A percentile compares a stretch with the other conserved stretches of the same genome.
Conservation (phyloP, 441 rosid genomes). For the Populus hybrid region DNA sequence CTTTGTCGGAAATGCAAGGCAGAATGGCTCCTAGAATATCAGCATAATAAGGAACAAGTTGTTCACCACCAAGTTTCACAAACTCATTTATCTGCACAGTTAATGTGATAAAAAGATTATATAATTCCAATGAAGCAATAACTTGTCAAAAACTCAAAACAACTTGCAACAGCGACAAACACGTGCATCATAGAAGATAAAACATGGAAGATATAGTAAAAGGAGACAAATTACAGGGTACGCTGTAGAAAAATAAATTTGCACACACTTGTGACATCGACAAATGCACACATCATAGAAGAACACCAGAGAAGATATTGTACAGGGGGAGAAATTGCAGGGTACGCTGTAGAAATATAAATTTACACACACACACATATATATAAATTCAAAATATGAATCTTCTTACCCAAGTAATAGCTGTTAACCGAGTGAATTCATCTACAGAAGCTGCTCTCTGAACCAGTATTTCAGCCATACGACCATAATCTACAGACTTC, state of each 20-base stretch:
- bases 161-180: neutral
- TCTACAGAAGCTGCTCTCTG: constrained; percentile 92
- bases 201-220: neutral
- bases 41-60: constrained; percentile 94
- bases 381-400: neutral
- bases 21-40: constrained; percentile 97
- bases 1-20: constrained; percentile 98
- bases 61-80: constrained; percentile 99
- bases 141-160: neutral
- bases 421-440: constrained; percentile 98
- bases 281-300: neutral
- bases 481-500: constrained; percentile 99
- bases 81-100: constrained; percentile 88
- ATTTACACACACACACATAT: neutral
- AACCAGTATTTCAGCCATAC: constrained; percentile 99
- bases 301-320: neutral
- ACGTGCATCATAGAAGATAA: neutral
- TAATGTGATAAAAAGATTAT: constrained; percentile 6
- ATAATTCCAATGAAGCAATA: neutral
- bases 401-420: constrained; percentile 90
- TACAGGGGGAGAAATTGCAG: neutral
- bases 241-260: neutral
- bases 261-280: neutral
- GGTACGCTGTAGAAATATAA: neutral
- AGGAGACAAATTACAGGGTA: neutral